phyloP scores from a whole-genome alignment of 2,329 filamentous ascomycete genomes.

The Corynespora cassiicola region DNA sequence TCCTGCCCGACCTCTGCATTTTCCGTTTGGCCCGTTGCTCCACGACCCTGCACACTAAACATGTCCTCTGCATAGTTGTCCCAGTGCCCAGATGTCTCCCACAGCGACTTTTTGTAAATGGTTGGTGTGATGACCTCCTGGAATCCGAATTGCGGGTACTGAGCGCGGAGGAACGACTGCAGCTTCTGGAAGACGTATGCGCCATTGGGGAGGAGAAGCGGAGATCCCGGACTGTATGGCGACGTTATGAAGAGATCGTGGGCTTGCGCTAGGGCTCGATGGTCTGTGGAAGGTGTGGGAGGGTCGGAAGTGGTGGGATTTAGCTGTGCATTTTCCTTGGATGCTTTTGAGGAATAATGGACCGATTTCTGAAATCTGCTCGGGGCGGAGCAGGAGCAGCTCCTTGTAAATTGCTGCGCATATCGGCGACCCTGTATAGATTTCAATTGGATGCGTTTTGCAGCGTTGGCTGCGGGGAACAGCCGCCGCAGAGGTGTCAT shows the following conservation, averaged over 20 bases:
- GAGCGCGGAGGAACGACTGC: slow-evolving; percentile 79
- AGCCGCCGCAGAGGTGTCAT: slow-evolving; percentile 40
- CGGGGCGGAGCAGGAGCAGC: slow-evolving; percentile 44
- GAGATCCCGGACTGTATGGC: slow-evolving; percentile 81
- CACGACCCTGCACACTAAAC: slow-evolving; percentile 75
- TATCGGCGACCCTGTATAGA: slow-evolving; percentile 5
- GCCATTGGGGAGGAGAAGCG: slow-evolving; percentile 83
- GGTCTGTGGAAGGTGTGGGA: slow-evolving; percentile 52
- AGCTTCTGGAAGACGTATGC: slow-evolving; percentile 84
- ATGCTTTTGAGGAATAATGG: slow-evolving; percentile 20
- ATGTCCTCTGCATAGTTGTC: slow-evolving; percentile 92
- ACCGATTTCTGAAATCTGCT: slow-evolving; percentile 30
- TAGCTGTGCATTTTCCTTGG: slow-evolving; percentile 25
- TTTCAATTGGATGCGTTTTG: slow-evolving; percentile 14
- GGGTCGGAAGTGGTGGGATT: slow-evolving; percentile 40
- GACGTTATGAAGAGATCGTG: slow-evolving; percentile 84
- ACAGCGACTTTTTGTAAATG: slow-evolving; percentile 88
- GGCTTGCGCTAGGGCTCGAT: slow-evolving; percentile 56
- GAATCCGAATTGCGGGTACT: slow-evolving; percentile 86
- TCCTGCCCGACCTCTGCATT: slow-evolving; percentile 62
- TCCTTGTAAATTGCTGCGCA: slow-evolving; percentile 20
- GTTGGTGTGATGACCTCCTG: slow-evolving; percentile 88
- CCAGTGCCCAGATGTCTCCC: slow-evolving; percentile 85
- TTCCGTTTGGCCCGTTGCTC: slow-evolving; percentile 51
- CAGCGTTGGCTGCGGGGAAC: slow-evolving; percentile 17